Evolutionary conservation across 768 basidiomycete genomes (phyloP).

Genomic region (Mycena venus): DNA sequence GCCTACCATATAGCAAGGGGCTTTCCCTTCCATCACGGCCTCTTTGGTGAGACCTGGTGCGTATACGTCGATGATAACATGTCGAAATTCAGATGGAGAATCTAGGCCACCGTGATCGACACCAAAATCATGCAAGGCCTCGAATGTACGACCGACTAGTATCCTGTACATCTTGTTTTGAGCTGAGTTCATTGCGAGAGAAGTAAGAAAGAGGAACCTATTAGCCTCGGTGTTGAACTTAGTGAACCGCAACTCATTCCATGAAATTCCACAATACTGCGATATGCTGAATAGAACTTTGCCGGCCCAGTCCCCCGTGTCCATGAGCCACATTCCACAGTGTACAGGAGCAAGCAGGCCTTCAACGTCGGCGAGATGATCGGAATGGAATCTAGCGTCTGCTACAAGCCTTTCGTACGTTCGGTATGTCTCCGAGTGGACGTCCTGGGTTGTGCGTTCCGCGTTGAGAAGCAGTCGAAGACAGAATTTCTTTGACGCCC

Average conservation of each 20-base stretch:
- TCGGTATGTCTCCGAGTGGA: neutral
- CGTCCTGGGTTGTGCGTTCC: neutral
- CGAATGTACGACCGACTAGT: conserved; percentile 16
- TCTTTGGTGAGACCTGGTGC: neutral
- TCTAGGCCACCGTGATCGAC: neutral
- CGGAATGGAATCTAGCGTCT: conserved; percentile 20
- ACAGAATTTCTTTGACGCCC: neutral
- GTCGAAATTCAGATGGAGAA: neutral
- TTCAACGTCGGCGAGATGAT: neutral
- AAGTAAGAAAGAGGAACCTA: neutral
- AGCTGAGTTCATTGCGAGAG: neutral
- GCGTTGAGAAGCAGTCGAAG: conserved; percentile 20
- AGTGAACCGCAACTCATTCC: conserved; percentile 2
- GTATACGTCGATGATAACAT: conserved; percentile 1
- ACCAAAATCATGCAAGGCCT: conserved; percentile 8
- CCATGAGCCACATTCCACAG: conserved; percentile 21
- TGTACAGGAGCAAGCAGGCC: neutral
- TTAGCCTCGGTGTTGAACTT: conserved; percentile 8
- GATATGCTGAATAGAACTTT: conserved; percentile 17
- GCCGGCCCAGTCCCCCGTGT: conserved; percentile 19
- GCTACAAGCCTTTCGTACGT: neutral
- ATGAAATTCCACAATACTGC: conserved; percentile 13
- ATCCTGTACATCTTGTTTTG: neutral
- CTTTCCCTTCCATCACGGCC: neutral
- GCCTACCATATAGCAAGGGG: conserved; percentile 11